These are phyloP conservation scores for Paulownia fortunei DNA, from an alignment of 257 asterid species.

Conservation along the genomic window DNA sequence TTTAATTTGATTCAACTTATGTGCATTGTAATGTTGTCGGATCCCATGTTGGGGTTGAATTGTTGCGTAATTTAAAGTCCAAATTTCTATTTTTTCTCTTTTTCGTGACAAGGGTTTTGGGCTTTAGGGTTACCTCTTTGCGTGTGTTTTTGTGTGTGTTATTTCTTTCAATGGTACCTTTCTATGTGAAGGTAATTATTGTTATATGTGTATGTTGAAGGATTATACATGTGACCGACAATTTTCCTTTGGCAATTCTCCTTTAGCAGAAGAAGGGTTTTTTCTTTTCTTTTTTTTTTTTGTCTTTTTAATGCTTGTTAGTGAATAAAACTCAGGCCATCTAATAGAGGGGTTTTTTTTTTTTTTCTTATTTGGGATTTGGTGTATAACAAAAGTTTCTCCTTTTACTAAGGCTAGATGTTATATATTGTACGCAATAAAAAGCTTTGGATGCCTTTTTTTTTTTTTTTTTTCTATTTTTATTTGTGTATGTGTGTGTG, in stretches of 20 bases:
- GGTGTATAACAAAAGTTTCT: not conserved
- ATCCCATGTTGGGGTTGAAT: constrained; percentile 18
- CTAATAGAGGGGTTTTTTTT: not conserved
- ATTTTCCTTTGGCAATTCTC: no score
- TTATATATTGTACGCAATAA: not conserved
- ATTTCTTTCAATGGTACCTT: not conserved
- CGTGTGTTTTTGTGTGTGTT: not conserved
- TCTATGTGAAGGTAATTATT: not conserved
- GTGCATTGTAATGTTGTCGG: constrained; percentile 14
- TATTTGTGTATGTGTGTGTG: no score
- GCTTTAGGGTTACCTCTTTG: not conserved
- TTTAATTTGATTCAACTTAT: not conserved
- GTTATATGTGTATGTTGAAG: not conserved
- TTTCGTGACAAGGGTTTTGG: constrained; percentile 7
- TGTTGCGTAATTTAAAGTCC: not conserved
- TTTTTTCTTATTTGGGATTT: not conserved
- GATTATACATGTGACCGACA: not conserved
- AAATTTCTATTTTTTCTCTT: not conserved
- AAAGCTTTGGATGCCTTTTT: not conserved
- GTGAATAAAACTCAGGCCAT: not conserved
- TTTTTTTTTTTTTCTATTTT: not conserved
- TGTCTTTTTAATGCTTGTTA: not conserved
- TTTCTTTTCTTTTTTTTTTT: not conserved
- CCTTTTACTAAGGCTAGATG: not conserved
- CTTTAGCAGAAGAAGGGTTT: not conserved